Conservation (phyloP, 768 basidiomycete species). For the Xanthoconium purpureum region DNA sequence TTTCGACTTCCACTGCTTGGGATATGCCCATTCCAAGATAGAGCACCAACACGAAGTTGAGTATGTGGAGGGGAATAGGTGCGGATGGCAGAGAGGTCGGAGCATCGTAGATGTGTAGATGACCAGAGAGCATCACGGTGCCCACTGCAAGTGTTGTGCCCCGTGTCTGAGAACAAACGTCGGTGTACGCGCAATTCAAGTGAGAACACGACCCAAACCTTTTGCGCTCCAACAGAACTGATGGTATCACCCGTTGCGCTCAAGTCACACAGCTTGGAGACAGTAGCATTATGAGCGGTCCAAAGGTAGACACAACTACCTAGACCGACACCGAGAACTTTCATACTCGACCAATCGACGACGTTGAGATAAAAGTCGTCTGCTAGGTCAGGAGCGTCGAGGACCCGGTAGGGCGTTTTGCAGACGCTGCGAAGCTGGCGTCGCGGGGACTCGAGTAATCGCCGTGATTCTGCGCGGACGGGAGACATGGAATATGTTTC, state of each 20-base stretch:
- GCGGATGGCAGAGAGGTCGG: slow-evolving; percentile 69
- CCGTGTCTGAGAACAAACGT: slow-evolving; percentile 23
- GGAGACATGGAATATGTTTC: slow-evolving; percentile 73
- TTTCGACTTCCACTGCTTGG: slow-evolving; percentile 91
- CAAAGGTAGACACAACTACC: slow-evolving; percentile 93
- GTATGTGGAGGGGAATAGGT: slow-evolving; percentile 83
- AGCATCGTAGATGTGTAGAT: slow-evolving; percentile 93
- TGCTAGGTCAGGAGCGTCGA: slow-evolving; percentile 95
- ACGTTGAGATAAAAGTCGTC: slow-evolving; percentile 99
- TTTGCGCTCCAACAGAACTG: slow-evolving; percentile 91
- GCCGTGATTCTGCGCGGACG: too few species aligned
- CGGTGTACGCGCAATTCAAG: neutral
- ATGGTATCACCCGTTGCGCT: slow-evolving; percentile 61
- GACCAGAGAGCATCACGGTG: slow-evolving; percentile 83
- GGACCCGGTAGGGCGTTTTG: slow-evolving; percentile 87
- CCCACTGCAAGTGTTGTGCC: slow-evolving; percentile 92
- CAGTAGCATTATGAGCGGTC: slow-evolving; percentile 78
- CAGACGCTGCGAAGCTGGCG: slow-evolving; percentile 78
- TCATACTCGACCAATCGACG: slow-evolving; percentile 95
- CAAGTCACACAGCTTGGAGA: slow-evolving; percentile 73
- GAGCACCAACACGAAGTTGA: slow-evolving; percentile 87
- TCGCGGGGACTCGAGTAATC: neutral
- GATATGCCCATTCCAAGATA: slow-evolving; percentile 90
- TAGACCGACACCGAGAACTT: slow-evolving; percentile 91
- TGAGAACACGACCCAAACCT: slow-evolving; percentile 30